phyloP scores from a whole-genome alignment of 2,329 filamentous ascomycete genomes.

The Scedosporium boydii region DNA sequence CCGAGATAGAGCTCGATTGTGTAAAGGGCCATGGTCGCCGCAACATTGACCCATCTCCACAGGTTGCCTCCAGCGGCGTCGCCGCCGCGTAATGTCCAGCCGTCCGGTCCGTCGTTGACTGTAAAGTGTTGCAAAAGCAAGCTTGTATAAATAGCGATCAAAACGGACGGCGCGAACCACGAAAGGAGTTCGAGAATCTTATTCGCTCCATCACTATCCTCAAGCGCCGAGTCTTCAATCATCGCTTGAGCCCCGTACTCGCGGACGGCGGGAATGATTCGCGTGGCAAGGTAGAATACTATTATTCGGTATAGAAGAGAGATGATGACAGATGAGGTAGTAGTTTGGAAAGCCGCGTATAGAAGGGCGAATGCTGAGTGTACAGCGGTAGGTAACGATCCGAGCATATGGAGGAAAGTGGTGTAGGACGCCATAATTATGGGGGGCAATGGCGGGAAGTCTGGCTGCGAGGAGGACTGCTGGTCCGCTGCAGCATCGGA shows the following conservation, averaged over 20 bases:
- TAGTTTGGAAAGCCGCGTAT: slow-evolving; percentile 85
- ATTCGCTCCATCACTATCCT: slow-evolving; percentile 75
- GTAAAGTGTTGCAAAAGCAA: slow-evolving; percentile 92
- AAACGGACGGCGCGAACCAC: slow-evolving; percentile 89
- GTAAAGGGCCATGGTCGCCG: slow-evolving; percentile 81
- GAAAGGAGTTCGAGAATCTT: slow-evolving; percentile 74
- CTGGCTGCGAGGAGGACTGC: slow-evolving; percentile 54
- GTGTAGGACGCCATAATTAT: slow-evolving; percentile 98
- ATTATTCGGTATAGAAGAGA: slow-evolving; percentile 88
- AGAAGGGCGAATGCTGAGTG: slow-evolving; percentile 79
- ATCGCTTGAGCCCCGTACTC: slow-evolving; percentile 77
- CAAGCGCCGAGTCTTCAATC: slow-evolving; percentile 74
- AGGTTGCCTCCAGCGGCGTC: slow-evolving; percentile 69
- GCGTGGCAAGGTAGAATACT: slow-evolving; percentile 89
- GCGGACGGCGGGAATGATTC: slow-evolving; percentile 88
- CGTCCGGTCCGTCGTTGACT: slow-evolving; percentile 56
- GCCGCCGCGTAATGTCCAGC: slow-evolving; percentile 80
- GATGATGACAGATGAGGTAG: slow-evolving; percentile 92
- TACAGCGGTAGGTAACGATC: slow-evolving; percentile 72
- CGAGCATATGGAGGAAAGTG: slow-evolving; percentile 75
- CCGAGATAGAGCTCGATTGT: slow-evolving; percentile 83
- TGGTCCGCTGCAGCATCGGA: slow-evolving; percentile 46
- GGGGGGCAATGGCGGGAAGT: slow-evolving; percentile 90
- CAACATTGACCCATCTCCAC: slow-evolving; percentile 91
- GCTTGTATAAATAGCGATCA: slow-evolving; percentile 95